Base-by-base conservation (phyloP, 2,329 filamentous ascomycete species). In the Claviceps spartinae region DNA sequence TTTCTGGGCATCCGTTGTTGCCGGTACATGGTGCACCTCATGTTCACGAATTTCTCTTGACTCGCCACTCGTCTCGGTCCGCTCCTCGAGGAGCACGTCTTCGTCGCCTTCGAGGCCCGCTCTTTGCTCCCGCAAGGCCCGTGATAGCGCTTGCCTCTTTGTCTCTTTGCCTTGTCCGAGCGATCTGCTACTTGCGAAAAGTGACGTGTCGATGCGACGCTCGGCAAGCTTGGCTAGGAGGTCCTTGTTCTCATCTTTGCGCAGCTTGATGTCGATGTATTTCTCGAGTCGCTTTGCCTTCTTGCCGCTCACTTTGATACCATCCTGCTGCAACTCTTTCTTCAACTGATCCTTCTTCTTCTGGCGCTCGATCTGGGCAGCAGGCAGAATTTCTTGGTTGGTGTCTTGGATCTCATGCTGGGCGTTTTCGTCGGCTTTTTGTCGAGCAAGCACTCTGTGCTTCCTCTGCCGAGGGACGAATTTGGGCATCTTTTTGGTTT, bases 211-310 rank as follows among this genome's bases (percentile, higher is more conserved):
- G 58, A 93, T 79, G 62, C 85, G 89, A 51, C 81, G 77, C 55
- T 81, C 76, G 18, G 87, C 86, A 26, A 98, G 76, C 64, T 93
- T 90, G 63, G 86, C 86, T 60, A 97, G 75, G 34, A 98, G 72
- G 52, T 82, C 85, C 30, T 87, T 75, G 61, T 88, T 95, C 67
- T 97, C 91, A 63, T 98, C 93, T 67, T 95, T 96, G 67, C 83
- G 86, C 46, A 98, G 73, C 75, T 98, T 98, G 54, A 79, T 93
- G 61, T 97, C 90, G 57, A 84, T 82, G 63, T 83, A 84, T 62
- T 84, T 84, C 56, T 83, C 81, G 41, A 84, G 63, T 1, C 81
- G 74, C 68, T 84, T 83, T 5, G 80, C 77, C 64, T 84, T 84
- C 62, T 84, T 82, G 54, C 78, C 72, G 61, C 72, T 82, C 63